Percentiles rank a stretch among this genome's conserved stretches.
Evolutionary conservation across 371 early-diverging fungal species (phyloP).

Genomic region (Apophysomyces ossiformis): DNA sequence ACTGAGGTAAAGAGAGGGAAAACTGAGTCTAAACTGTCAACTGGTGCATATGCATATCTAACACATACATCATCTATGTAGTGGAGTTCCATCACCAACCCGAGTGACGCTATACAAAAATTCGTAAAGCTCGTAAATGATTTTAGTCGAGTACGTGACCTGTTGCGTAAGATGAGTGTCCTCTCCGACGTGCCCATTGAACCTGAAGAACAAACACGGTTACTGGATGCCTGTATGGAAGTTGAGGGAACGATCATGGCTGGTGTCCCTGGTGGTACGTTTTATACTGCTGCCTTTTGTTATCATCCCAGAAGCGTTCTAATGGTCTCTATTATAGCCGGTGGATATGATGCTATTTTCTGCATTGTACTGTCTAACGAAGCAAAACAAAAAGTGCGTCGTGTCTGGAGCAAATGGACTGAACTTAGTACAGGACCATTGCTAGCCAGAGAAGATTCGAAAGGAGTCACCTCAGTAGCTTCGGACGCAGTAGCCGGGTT

Average conservation of each 20-base stretch:
- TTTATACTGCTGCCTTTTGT: background rate
- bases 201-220: constrained; percentile 81
- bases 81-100: constrained; percentile 13
- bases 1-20: constrained; percentile 24
- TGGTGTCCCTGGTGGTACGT: constrained; percentile 92
- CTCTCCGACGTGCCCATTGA: constrained; percentile 86
- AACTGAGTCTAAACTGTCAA: too few relatives aligned
- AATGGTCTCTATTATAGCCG: constrained; percentile 62
- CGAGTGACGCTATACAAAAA: constrained; percentile 11
- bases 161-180: constrained; percentile 76
- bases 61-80: background rate
- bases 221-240: constrained; percentile 79
- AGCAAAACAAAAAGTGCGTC: constrained; percentile 51
- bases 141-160: constrained; percentile 51
- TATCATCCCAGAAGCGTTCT: background rate
- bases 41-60: too few relatives aligned
- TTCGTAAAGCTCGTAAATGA: constrained; percentile 30
- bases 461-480: constrained; percentile 45
- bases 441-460: constrained; percentile 61
- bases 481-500: constrained; percentile 37
- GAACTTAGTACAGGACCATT: constrained; percentile 81
- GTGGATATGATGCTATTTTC: constrained; percentile 96
- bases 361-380: constrained; percentile 71
- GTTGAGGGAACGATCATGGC: constrained; percentile 86
- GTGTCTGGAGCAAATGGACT: constrained; percentile 73